Evolutionary conservation across 2,329 filamentous ascomycete species (phyloP), one percentile per base, ranked within the genome.

Genomic region (Zymoseptoria ardabiliae): DNA sequence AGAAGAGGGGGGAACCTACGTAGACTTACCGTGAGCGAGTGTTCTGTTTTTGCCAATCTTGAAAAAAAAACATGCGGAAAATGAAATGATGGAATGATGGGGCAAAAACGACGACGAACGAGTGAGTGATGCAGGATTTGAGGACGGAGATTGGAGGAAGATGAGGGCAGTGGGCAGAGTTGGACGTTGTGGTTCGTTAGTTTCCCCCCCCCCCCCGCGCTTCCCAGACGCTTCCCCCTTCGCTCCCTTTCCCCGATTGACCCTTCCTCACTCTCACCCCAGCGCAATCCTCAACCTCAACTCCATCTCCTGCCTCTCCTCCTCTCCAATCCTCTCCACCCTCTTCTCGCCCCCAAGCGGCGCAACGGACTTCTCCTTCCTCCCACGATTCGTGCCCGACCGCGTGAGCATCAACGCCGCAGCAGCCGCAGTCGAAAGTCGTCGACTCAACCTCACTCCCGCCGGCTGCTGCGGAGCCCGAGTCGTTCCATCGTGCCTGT

Each of bases 11-110:
- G 57, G 55, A 50, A 48, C 64, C 64, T 66, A 61, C 50, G 57
- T 52, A 62, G 50, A 66, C 65, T 63, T 66, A 68, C 64, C 65
- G 66, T 69, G 64, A 69, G 67, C 67, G 63, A 65, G 62, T 59
- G 56, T 67, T 57, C 59, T 56, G 54, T 54, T 50, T 19, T 45
- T 45, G 13, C 17, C 7, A 13, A 45, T 5, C 5, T 25, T 28
- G 25, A 28, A 28, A 9, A n/a, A n/a, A n/a, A n/a, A n/a, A n/a
- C n/a, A 8, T 9, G 25, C 25, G 8, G 25, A 28, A 23, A 23
- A n/a, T n/a, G n/a, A 23, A 23, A 28, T n/a, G n/a, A 28, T 28
- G 25, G 25, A 28, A 28, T 28, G 25, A 28, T 28, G 25, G 25
- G 7, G 25, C 8, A 25, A 3, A 7, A 7, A 28, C 25, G 25